Evolutionary conservation across 2,329 filamentous ascomycete species (phyloP), one percentile per base, ranked within the genome.

Genomic region (Huntiella bhutanensis): DNA sequence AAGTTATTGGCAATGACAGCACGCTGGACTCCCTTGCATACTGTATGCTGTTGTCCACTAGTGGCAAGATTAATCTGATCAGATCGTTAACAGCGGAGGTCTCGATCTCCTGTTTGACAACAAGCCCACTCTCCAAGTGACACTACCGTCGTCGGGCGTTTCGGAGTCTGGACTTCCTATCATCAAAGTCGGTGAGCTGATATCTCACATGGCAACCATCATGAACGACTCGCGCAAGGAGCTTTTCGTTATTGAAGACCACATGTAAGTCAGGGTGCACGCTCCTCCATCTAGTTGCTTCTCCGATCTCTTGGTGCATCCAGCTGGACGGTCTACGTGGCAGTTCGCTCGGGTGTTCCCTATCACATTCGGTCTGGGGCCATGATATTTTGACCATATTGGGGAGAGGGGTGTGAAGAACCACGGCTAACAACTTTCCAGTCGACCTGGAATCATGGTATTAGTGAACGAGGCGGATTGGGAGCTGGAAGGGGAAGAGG

Each of bases 381-480:
- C 22, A 28, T 28, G 22, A 28, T 28, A 28, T 28, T 28, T 28
- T 28, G 8, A 7, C 22, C 22, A 28, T 28, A 28, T 28, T 28
- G 8, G 22, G 22, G 22, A 28, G 22, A 28, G 22, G 22, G 22
- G 22, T 28, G 22, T 28, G 8, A 28, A 28, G 22, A 28, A 28
- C 22, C 7, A 43, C 34, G 40, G 53, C 59, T 59, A 50, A 55
- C 54, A 39, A 45, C 17, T 50, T 56, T 53, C 51, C 54, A 96
- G 88, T 51, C 86, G 91, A 45, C 91, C 91, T 4, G 91, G 91
- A 2, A 94, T 98, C 60, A 73, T 98, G 38, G 88, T 95, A 22
- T 70, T 98, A 48, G 93, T 98, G 61, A 98, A 98, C 59, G 91
- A 98, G 55, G 84, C 86, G 19, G 91, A 98, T 61, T 98, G 91